phyloP scores from a whole-genome alignment of 2,329 filamentous ascomycete genomes.

The Aspergillus jensenii region DNA sequence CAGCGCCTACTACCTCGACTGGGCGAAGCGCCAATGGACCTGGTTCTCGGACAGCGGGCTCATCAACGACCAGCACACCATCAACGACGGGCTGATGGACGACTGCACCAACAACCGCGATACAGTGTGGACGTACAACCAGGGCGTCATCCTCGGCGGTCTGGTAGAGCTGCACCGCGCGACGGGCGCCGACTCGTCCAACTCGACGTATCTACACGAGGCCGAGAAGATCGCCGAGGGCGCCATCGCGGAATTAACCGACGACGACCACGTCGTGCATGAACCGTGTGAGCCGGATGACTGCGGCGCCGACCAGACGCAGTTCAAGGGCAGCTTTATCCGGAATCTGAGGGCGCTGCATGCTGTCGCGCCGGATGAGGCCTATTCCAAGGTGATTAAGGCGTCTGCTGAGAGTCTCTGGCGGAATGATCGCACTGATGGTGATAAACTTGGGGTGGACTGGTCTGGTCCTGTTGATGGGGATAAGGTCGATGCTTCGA shows the following conservation, averaged over 20 bases:
- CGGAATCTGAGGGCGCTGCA: slow-evolving; percentile 64
- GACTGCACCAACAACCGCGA: slow-evolving; percentile 50
- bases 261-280: slow-evolving; percentile 35
- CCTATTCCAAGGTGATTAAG: slow-evolving; percentile 38
- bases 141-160: slow-evolving; percentile 61
- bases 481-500: too few species aligned
- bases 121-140: slow-evolving; percentile 56
- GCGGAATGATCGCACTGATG: not conserved
- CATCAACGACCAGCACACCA: slow-evolving; percentile 48
- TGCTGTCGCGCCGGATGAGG: slow-evolving; percentile 48
- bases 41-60: slow-evolving; percentile 54
- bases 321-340: slow-evolving; percentile 73
- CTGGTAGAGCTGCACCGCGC: slow-evolving; percentile 52
- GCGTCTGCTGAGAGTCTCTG: not conserved
- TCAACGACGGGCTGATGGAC: slow-evolving; percentile 55
- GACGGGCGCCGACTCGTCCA: not conserved
- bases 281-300: slow-evolving; percentile 54
- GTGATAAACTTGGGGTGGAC: too few species aligned
- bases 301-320: slow-evolving; percentile 53
- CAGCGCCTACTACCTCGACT: slow-evolving; percentile 43
- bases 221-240: not conserved
- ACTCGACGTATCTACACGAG: not conserved
- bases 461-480: too few species aligned
- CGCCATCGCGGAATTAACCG: not conserved
- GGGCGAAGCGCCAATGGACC: slow-evolving; percentile 49